A percentile compares a stretch with the other conserved stretches of the same genome.
Evolutionary conservation across 352 stramenopile species (phyloP).

Genomic region (Chrysophaeum taylorii): DNA sequence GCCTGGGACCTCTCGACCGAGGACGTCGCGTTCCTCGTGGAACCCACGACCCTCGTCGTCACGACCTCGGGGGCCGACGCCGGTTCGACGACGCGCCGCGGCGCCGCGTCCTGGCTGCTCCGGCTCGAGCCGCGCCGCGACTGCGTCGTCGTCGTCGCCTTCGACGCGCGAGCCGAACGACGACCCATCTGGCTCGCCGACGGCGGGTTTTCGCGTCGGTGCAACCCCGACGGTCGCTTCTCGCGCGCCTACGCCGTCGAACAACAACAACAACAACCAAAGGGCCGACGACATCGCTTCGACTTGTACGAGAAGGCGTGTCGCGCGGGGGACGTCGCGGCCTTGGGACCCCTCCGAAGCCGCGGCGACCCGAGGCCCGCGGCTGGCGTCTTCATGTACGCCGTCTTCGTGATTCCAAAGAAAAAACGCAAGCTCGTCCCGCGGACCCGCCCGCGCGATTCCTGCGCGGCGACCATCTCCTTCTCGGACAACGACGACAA

Average conservation of each 20-base stretch:
- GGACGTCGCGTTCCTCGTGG: not conserved
- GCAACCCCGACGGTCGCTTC: no score
- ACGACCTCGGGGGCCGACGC: not conserved
- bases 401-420: not conserved
- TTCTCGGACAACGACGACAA: no score
- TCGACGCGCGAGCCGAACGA: not conserved
- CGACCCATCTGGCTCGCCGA: not conserved
- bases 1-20: not conserved
- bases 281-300: no score
- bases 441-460: no score
- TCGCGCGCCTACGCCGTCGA: no score
- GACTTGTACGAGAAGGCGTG: not conserved
- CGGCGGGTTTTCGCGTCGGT: not conserved
- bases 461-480: no score
- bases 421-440: no score
- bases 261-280: no score
- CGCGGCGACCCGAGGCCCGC: no score
- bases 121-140: not conserved
- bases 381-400: not conserved
- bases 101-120: not conserved
- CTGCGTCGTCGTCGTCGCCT: not conserved
- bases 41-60: not conserved
- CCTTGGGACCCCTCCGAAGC: no score
- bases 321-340: not conserved
- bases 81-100: no score